Conservation (phyloP, 192 early-diverging fungal species). For the Phycomyces nitens region DNA sequence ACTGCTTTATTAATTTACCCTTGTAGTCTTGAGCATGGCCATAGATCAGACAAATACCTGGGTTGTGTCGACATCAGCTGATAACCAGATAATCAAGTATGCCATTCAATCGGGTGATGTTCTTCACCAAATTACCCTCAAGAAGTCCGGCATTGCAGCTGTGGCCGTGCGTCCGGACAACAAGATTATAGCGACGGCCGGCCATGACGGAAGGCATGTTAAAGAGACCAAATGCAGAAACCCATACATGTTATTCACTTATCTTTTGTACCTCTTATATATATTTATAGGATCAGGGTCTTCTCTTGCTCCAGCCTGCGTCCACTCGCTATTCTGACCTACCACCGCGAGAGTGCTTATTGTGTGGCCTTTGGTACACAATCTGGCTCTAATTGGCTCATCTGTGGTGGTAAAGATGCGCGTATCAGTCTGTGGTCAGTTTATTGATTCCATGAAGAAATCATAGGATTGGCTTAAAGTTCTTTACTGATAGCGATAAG, state of each 20-base stretch:
- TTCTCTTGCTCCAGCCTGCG: conserved; percentile 31
- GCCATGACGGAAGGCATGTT: conserved; percentile 33
- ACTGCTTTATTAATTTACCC: background rate
- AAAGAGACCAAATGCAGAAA: background rate
- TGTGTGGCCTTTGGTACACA: conserved; percentile 13
- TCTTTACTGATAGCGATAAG: background rate
- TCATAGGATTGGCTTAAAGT: too few relatives aligned
- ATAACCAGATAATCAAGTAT: conserved; percentile 27
- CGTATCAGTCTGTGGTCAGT: conserved; percentile 38
- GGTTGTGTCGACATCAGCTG: conserved; percentile 15
- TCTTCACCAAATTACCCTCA: conserved; percentile 17
- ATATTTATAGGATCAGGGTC: conserved; percentile 26
- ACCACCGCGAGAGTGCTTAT: conserved; percentile 35
- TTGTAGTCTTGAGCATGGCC: conserved; percentile 16
- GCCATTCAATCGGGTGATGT: background rate
- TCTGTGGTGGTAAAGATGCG: conserved; percentile 30
- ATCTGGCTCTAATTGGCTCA: conserved; percentile 13
- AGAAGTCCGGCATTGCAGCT: conserved; percentile 25
- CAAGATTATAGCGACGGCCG: conserved; percentile 35
- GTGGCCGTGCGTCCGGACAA: conserved; percentile 29
- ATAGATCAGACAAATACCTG: background rate
- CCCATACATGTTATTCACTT: background rate
- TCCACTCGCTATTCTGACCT: conserved; percentile 31
- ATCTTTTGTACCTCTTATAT: background rate
- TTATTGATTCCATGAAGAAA: conserved; percentile 14